These are phyloP conservation scores for Diutina sp. DNA, from an alignment of 1,139 yeast species.

Conservation along the genomic window DNA sequence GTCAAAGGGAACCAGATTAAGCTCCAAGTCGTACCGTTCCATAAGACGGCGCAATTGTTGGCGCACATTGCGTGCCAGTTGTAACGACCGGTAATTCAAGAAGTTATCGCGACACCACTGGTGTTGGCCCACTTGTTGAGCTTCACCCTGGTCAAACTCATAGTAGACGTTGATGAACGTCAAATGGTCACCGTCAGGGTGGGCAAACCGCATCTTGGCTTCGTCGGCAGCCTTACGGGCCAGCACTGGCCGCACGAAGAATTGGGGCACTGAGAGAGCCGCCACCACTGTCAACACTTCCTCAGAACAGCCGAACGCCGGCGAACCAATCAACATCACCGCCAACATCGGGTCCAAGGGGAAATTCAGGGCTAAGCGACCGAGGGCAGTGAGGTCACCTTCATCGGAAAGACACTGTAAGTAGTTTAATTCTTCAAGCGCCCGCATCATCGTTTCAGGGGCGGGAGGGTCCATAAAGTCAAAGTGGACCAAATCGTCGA, in stretches of 20 bases:
- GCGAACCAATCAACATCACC: constrained; percentile 80
- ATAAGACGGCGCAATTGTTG: constrained; percentile 71
- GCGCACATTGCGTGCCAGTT: constrained; percentile 77
- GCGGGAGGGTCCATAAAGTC: constrained; percentile 99
- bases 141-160: constrained; percentile 67
- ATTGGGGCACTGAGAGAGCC: constrained; percentile 82
- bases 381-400: constrained; percentile 80
- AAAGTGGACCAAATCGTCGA: constrained; percentile 92
- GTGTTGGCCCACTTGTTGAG: constrained; percentile 41
- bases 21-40: constrained; percentile 67
- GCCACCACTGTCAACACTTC: constrained; percentile 86
- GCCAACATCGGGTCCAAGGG: constrained; percentile 96
- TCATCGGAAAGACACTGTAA: constrained; percentile 84
- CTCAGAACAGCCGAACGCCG: constrained; percentile 76
- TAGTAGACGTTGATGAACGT: constrained; percentile 82
- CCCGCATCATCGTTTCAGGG: constrained; percentile 99
- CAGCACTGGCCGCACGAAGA: constrained; percentile 85
- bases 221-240: constrained; percentile 90
- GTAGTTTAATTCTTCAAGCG: constrained; percentile 87
- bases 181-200: constrained; percentile 91
- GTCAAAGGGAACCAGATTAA: constrained; percentile 59
- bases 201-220: constrained; percentile 77
- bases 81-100: constrained; percentile 69
- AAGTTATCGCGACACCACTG: constrained; percentile 92
- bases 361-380: constrained; percentile 82